Evolutionary conservation across 2,329 filamentous ascomycete species (phyloP), one percentile per base, ranked within the genome.

Genomic region (Fusarium continuum): DNA sequence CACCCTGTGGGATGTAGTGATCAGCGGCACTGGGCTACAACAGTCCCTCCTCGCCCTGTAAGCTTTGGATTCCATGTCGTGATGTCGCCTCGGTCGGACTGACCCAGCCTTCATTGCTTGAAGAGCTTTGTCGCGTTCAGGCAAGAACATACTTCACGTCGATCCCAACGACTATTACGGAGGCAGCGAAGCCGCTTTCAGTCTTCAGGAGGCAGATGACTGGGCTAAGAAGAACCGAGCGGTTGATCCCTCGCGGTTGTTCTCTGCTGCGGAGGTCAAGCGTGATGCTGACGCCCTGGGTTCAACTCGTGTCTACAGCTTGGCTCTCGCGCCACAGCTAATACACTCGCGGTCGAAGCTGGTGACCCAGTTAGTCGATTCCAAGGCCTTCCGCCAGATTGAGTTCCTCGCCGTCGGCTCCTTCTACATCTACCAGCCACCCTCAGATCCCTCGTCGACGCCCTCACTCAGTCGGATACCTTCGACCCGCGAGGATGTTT

Each of bases 371-470:
- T 85, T 98, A 14, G 91, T 98, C n/a, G 92, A 93, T 3, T 97
- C 94, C 7, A 90, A 89, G 68, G 90, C 93, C 11, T 94, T 94
- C 72, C 87, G 89, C 19, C 93, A 97, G 78, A 85, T 99, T 40
- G 94, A 98, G 73, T 98, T 98, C 69, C 86, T 95, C 61, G 92
- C 94, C 23, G 91, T 98, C 22, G 94, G 94, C 22, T 94, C 91
- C 53, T 98, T 94, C 86, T 97, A 91, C 84, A 87, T 97, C 51
- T 89, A 88, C 72, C 80, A 83, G 55, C 71, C 77, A 1, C 23
- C 73, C 6, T 72, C 72, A 22, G 69, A 68, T 17, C 62, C 68
- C 13, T 65, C 70, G 14, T 43, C 72, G 31, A 71, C 68, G 34
- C 70, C 77, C 11, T 69, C 68, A 8, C 79, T 97, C 29, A 80